These are phyloP conservation scores for Venturia pyrina DNA, from an alignment of 2,329 filamentous ascomycete genomes.

Conservation along the genomic window DNA sequence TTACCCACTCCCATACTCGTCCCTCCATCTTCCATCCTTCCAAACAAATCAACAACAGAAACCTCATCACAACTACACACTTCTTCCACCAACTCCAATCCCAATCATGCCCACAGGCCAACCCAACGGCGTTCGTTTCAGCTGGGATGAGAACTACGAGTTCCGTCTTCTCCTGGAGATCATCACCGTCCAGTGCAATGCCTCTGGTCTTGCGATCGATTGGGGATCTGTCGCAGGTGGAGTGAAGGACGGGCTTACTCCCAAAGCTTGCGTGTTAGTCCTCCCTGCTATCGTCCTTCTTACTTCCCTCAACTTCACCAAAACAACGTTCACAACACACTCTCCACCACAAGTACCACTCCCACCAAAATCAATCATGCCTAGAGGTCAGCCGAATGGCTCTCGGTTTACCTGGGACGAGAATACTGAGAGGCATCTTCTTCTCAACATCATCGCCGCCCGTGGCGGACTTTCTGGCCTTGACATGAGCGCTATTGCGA, in stretches of 20 bases:
- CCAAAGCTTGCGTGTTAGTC: neutral
- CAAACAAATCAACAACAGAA: neutral
- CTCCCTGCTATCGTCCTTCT: neutral
- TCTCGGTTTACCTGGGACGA: neutral
- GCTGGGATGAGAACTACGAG: constrained; percentile 8
- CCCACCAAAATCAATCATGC: neutral
- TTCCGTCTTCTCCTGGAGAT: constrained; percentile 4
- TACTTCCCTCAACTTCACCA: neutral
- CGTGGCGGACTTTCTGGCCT: neutral
- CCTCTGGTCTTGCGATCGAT: neutral
- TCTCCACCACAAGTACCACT: neutral
- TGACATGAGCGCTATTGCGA: neutral
- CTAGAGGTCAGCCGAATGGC: too few relatives aligned
- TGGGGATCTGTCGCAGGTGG: neutral
- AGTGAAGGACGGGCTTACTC: neutral
- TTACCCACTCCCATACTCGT: neutral
- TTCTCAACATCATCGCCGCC: neutral
- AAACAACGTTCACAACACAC: neutral
- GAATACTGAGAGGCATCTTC: neutral
- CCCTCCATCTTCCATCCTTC: neutral
- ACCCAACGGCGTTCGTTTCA: neutral
- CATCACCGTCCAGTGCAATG: neutral
- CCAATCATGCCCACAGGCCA: constrained; percentile 4
- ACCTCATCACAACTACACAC: neutral
- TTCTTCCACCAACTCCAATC: neutral